Conservation (phyloP, 2,329 filamentous ascomycete genomes). For the Arthrobotrys pseudoclavata region DNA sequence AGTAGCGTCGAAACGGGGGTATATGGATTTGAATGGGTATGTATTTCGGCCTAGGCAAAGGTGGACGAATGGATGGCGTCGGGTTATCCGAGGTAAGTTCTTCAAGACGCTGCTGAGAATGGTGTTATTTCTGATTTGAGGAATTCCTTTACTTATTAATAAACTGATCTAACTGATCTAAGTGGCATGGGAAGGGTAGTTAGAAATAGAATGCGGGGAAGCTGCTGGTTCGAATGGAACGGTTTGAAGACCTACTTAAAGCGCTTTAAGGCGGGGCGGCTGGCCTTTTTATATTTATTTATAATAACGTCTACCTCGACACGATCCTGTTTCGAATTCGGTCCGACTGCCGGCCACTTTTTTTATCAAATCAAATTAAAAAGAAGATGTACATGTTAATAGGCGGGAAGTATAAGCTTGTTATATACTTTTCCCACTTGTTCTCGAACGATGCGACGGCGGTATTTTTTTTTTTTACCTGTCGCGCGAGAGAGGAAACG, state of each 20-base stretch:
- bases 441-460: background rate
- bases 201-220: conserved; percentile 37
- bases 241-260: conserved; percentile 35
- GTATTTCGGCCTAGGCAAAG: conserved; percentile 13
- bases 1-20: conserved; percentile 25
- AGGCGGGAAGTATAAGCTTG: background rate
- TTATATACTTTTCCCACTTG: background rate
- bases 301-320: background rate
- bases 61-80: conserved; percentile 41
- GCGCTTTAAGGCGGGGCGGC: conserved; percentile 22
- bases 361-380: background rate
- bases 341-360: conserved; percentile 18
- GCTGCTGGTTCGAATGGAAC: background rate
- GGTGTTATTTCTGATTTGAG: background rate
- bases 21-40: background rate
- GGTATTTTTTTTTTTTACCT: background rate
- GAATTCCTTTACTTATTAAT: background rate
- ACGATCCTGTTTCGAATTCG: no score
- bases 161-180: background rate
- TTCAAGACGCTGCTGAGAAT: background rate
- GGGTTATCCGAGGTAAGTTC: conserved; percentile 56
- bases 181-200: background rate
- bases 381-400: no score
- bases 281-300: background rate
- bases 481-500: conserved; percentile 14